Evolutionary conservation across 1,284 basidiomycete genomes (phyloP).

Genomic region (Fomitopsis schrenkii): DNA sequence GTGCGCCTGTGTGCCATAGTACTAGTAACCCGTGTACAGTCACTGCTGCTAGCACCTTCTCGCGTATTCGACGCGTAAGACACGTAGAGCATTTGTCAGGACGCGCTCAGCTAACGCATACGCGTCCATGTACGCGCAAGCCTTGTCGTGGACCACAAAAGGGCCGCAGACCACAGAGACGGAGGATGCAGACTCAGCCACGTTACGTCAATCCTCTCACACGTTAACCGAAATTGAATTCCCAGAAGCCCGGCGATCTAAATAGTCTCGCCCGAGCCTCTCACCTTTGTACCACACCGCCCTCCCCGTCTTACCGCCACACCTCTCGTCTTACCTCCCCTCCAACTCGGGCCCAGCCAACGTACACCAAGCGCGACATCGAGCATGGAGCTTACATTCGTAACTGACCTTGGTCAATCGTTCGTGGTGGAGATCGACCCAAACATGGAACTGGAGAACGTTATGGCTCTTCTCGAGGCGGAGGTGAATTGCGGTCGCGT

Average conservation of each 20-base stretch:
- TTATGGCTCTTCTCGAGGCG: conserved; percentile 85
- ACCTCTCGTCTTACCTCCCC: background rate
- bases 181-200: background rate
- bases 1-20: background rate
- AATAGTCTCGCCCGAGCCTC: conserved; percentile 4
- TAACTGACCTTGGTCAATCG: conserved; percentile 71
- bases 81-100: background rate
- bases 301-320: background rate
- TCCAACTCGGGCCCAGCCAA: conserved; percentile 1
- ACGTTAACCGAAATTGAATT: background rate
- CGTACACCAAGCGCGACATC: background rate
- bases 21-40: background rate
- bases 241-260: background rate
- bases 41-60: background rate
- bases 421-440: conserved; percentile 84
- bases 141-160: background rate
- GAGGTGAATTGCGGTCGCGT: conserved; percentile 55
- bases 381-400: conserved; percentile 79
- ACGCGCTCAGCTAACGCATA: background rate
- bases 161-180: background rate
- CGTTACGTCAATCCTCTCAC: background rate
- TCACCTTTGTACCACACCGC: background rate
- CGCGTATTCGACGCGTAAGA: background rate
- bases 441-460: conserved; percentile 83
- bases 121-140: conserved; percentile 1